phyloP scores from a whole-genome alignment of 768 basidiomycete species.

The Suillus americanus region DNA sequence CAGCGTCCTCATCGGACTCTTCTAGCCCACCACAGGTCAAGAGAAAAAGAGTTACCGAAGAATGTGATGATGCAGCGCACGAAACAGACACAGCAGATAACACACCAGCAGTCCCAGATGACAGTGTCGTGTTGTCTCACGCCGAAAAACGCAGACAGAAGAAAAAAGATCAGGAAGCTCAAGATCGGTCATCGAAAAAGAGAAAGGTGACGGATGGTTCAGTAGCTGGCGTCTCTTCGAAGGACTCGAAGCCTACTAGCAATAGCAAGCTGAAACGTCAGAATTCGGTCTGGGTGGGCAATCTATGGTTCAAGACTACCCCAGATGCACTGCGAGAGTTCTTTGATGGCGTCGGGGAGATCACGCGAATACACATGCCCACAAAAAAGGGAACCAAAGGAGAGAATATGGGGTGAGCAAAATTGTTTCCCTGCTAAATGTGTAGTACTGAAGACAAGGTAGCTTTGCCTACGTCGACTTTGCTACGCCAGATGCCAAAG shows the following conservation, averaged over 20 bases:
- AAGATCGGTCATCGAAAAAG: conserved; percentile 40
- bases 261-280: conserved; percentile 52
- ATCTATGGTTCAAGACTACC: conserved; percentile 88
- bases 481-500: conserved; percentile 70
- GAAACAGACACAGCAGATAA: conserved; percentile 13
- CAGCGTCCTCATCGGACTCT: conserved; percentile 30
- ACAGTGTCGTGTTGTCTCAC: conserved; percentile 66
- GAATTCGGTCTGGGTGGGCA: conserved; percentile 95
- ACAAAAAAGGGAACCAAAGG: conserved; percentile 59
- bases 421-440: conserved; percentile 9
- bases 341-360: conserved; percentile 70
- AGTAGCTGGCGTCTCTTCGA: not conserved
- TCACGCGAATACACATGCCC: conserved; percentile 86
- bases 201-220: conserved; percentile 40
- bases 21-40: conserved; percentile 31
- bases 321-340: conserved; percentile 66
- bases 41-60: conserved; percentile 18
- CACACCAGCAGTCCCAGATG: conserved; percentile 14
- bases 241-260: conserved; percentile 10
- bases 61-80: conserved; percentile 21
- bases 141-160: conserved; percentile 69
- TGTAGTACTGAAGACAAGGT: not conserved
- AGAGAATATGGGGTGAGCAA: conserved; percentile 78
- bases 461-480: conserved; percentile 99
- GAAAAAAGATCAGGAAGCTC: conserved; percentile 34